These are phyloP conservation scores for Aureobasidium sp. DNA, from an alignment of 2,329 filamentous ascomycete genomes.

Conservation along the genomic window DNA sequence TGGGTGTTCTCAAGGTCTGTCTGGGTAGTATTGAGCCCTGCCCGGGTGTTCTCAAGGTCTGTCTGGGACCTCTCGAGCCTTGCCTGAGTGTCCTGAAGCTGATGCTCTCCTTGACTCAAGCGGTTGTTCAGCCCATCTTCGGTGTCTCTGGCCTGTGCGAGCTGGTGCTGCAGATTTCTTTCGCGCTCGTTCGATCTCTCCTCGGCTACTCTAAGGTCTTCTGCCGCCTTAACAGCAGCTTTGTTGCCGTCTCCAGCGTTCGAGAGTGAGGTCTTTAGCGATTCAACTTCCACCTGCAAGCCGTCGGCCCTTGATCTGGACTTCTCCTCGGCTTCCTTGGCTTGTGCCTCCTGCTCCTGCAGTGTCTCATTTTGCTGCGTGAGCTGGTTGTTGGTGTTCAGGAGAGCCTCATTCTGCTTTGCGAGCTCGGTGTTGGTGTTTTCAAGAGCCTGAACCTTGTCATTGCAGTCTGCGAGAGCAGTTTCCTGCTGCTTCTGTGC, in stretches of 20 bases:
- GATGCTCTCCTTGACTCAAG: no score
- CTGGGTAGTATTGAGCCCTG: no score
- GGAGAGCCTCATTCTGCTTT: no score
- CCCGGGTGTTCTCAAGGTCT: no score
- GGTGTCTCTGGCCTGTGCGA: no score
- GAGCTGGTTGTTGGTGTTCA: background rate
- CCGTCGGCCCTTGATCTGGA: background rate
- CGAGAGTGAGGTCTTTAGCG: background rate
- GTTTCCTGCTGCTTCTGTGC: background rate
- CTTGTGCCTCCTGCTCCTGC: background rate
- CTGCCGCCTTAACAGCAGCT: background rate
- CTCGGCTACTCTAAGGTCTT: background rate
- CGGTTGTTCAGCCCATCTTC: no score
- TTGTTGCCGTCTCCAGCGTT: background rate
- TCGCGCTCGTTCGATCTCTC: background rate
- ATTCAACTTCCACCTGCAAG: background rate
- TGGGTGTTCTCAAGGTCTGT: no score
- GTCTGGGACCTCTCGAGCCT: no score
- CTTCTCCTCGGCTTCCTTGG: background rate
- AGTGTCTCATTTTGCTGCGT: background rate
- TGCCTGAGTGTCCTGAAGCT: no score
- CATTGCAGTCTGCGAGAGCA: background rate
- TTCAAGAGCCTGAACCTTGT: background rate
- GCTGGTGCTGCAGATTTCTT: background rate
- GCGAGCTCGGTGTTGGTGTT: background rate